Evolutionary conservation across 352 stramenopile genomes (phyloP).

Genomic region (Phytophthora niederhauseri): DNA sequence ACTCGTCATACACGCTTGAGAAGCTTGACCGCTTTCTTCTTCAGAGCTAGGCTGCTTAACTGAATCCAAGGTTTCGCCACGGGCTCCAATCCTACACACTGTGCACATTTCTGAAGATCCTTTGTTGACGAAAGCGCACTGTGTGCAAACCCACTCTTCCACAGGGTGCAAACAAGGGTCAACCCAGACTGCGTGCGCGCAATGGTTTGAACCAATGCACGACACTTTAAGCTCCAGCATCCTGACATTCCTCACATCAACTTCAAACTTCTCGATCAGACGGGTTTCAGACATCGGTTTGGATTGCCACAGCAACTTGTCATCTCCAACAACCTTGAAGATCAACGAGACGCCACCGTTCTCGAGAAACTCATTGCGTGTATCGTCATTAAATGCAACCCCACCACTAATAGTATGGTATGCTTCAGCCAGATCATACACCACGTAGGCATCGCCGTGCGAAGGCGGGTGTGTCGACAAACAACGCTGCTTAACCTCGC

Average conservation of each 20-base stretch:
- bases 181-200: conserved; percentile 81
- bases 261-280: conserved; percentile 59
- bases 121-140: conserved; percentile 81
- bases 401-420: conserved; percentile 61
- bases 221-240: conserved; percentile 80
- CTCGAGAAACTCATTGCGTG: conserved; percentile 58
- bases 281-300: conserved; percentile 51
- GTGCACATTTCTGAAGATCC: conserved; percentile 50
- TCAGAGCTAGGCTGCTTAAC: neutral
- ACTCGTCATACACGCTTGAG: neutral
- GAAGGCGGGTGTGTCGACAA: conserved; percentile 81
- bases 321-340: conserved; percentile 81
- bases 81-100: conserved; percentile 49
- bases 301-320: conserved; percentile 75
- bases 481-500: conserved; percentile 73
- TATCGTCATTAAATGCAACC: conserved; percentile 83
- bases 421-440: conserved; percentile 78
- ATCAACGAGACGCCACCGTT: conserved; percentile 58
- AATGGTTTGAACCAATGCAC: conserved; percentile 80
- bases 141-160: conserved; percentile 72
- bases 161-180: conserved; percentile 71
- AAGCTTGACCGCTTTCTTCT: neutral
- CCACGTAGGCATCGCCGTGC: conserved; percentile 72
- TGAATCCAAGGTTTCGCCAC: conserved; percentile 19
- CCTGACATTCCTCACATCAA: conserved; percentile 60